Conservation (phyloP, 2,329 filamentous ascomycete genomes). For the Periglandula ipomoeae region DNA sequence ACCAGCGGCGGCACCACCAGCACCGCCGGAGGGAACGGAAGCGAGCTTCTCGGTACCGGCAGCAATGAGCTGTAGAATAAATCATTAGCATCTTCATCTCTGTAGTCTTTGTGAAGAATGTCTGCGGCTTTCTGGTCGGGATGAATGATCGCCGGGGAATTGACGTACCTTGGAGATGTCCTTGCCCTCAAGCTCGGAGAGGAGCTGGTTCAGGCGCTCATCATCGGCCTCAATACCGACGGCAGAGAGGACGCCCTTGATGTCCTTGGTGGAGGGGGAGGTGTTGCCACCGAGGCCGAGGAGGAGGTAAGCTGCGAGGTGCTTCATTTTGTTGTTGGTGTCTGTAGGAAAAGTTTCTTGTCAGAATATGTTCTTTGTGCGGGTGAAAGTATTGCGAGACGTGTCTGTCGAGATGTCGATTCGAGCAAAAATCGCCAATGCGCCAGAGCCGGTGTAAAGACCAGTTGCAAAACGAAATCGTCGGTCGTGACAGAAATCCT, state of each 20-base stretch:
- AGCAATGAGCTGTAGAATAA: constrained; percentile 63
- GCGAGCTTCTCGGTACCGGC: constrained; percentile 90
- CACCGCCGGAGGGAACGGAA: constrained; percentile 90
- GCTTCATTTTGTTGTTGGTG: constrained; percentile 79
- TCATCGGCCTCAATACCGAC: constrained; percentile 91
- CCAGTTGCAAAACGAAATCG: neutral
- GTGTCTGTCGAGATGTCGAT: too few species aligned
- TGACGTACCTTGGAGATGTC: constrained; percentile 80
- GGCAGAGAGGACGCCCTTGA: constrained; percentile 82
- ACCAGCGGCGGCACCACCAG: constrained; percentile 60
- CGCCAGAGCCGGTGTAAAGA: neutral
- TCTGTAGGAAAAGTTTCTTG: constrained; percentile 15
- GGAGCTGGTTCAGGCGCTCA: constrained; percentile 76
- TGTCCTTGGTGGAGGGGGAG: constrained; percentile 73
- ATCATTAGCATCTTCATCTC: constrained; percentile 12
- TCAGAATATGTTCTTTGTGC: constrained; percentile 9
- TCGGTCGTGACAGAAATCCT: neutral
- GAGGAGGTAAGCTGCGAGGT: constrained; percentile 98
- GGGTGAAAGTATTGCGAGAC: too few species aligned
- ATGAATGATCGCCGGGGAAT: neutral
- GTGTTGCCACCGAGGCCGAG: constrained; percentile 88
- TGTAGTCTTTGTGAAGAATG: too few species aligned
- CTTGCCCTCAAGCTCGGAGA: constrained; percentile 88
- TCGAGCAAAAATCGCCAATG: neutral
- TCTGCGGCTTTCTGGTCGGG: neutral